A percentile compares a stretch with the other conserved stretches of the same genome.
These are phyloP conservation scores for Orbilia oligospora DNA, from an alignment of 2,329 filamentous ascomycete genomes.

Conservation along the genomic window DNA sequence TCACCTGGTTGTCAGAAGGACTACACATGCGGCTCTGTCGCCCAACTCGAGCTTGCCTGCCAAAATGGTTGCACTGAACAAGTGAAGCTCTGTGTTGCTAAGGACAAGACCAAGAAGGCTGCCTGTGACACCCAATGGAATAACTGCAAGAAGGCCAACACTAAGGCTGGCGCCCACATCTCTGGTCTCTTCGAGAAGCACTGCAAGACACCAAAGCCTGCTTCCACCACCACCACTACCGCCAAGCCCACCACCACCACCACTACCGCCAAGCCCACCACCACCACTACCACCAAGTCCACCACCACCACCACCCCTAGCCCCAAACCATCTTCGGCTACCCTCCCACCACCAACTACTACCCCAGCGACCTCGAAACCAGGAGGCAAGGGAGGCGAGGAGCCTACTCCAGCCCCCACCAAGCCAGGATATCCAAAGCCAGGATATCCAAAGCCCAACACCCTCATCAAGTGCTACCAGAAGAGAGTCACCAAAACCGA, in stretches of 20 bases:
- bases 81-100: constrained; percentile 3
- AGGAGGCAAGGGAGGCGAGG: not conserved
- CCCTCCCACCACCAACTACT: not conserved
- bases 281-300: constrained; percentile 1
- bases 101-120: constrained; percentile 32
- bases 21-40: constrained; percentile 11
- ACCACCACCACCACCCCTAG: not conserved
- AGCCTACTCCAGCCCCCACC: not conserved
- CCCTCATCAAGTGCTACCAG: not conserved
- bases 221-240: not conserved
- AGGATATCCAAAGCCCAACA: not conserved
- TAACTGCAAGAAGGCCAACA: constrained; percentile 5
- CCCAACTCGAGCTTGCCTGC: constrained; percentile 19
- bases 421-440: not conserved
- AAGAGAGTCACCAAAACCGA: not conserved
- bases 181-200: not conserved
- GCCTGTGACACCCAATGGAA: constrained; percentile 10
- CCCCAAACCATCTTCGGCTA: constrained; percentile 12
- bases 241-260: not conserved
- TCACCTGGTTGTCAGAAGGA: constrained; percentile 23
- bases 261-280: not conserved
- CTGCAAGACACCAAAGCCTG: not conserved
- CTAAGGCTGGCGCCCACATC: not conserved
- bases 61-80: constrained; percentile 37
- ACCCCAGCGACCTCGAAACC: not conserved